Conservation (phyloP, 2,329 filamentous ascomycete species). For the Diaporthe citrichinensis region DNA sequence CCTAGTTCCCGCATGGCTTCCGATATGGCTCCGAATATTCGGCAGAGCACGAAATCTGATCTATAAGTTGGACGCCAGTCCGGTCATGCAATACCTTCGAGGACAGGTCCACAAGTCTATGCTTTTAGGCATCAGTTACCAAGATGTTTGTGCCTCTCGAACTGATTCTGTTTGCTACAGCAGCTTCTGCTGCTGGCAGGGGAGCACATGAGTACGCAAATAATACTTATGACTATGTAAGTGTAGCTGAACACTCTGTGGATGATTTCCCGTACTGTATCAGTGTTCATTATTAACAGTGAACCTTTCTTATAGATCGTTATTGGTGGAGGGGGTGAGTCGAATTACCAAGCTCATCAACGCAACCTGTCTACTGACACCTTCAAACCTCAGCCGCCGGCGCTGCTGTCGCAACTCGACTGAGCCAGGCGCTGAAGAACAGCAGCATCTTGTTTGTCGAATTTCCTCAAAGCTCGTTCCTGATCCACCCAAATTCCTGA, state of each 20-base stretch:
- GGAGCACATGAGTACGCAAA: background rate
- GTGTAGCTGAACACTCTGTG: background rate
- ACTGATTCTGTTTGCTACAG: background rate
- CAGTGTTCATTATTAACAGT: background rate
- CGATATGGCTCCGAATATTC: background rate
- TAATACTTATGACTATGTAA: conserved; percentile 14
- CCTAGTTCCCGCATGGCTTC: background rate
- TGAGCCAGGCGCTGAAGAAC: conserved; percentile 45
- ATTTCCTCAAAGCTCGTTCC: background rate
- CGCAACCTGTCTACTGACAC: background rate
- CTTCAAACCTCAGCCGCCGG: conserved; percentile 43
- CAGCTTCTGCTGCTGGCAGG: background rate
- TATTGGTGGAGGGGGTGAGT: conserved; percentile 35
- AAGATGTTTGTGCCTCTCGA: background rate
- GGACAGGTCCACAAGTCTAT: no score
- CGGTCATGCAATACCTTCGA: background rate
- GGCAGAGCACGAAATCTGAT: background rate
- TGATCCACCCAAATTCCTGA: background rate
- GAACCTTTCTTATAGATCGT: background rate
- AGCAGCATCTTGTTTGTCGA: conserved; percentile 45
- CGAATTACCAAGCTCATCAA: no score
- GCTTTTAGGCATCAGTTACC: accelerated
- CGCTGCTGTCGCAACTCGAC: conserved; percentile 45
- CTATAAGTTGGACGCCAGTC: background rate
- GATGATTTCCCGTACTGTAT: accelerated